Base-by-base conservation (phyloP, 2,329 filamentous ascomycete genomes). In the Alternaria angustiovoidea region DNA sequence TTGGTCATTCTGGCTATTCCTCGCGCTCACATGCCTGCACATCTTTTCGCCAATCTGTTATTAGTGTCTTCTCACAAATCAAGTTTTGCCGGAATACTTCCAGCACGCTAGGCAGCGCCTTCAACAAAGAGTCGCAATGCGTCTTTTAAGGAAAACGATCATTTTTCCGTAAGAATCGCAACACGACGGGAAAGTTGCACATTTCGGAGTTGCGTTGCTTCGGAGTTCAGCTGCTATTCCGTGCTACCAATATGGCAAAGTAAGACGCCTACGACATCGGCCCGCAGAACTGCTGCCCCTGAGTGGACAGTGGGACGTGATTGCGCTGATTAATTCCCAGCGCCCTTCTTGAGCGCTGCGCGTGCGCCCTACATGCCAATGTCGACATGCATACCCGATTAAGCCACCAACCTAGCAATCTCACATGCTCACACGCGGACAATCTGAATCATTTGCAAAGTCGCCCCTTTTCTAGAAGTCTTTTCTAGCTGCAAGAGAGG, bases 311-410 rank as follows among this genome's bases (percentile, higher is more conserved):
- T 11, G 44, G 38, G 48, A 28, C 48, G 41, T 58, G 7, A 38
- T 22, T 26, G 53, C 61, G 47, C 53, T 68, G 63, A 64, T 46
- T 51, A 66, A 65, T 67, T 1, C 51, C 28, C 44, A 22, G 57
- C 66, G 65, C 69, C 66, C 63, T 71, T 69, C 61, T 28, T 18
- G 24, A 34, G 24, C 18, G 48, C n/a, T 44, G 38, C 47, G 20
- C 67, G 66, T 63, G 20, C 67, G 66, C 66, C 63, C 65, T 68
- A 67, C 48, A 34, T 53, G 18, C 39, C 28, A 54, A 18, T 48
- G 47, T 49, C 24, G 49, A 54, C 43, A 28, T 60, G 61, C 52
- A 43, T 56, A 46, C 49, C 51, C 42, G 49, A 39, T 52, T 30
- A 36, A 63, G 54, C 48, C 22, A 52, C 26, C 24, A 20, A 22